phyloP scores from a whole-genome alignment of 495 filamentous ascomycete genomes.

The Clohesyomyces aquaticus region DNA sequence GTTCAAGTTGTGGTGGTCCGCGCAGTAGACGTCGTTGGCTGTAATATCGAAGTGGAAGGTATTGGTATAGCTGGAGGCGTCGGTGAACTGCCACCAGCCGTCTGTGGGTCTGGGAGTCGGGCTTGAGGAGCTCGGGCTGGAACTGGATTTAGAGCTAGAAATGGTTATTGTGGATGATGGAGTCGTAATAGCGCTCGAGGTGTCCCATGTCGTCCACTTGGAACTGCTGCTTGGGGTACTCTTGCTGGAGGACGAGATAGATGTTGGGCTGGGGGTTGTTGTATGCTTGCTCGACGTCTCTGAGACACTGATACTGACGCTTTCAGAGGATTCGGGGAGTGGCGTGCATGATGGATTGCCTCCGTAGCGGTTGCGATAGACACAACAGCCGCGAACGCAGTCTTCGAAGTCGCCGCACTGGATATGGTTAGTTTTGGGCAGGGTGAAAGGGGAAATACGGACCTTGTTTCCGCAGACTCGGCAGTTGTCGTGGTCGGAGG shows the following conservation, averaged over 20 bases:
- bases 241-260: no score
- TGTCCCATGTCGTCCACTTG: not conserved
- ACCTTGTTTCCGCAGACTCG: not conserved
- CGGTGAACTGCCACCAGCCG: not conserved
- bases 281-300: no score
- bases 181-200: not conserved
- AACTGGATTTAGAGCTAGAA: not conserved
- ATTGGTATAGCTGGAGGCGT: not conserved
- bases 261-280: no score
- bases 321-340: not conserved
- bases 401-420: not conserved
- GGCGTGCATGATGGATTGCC: no score
- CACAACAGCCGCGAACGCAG: not conserved
- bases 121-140: not conserved
- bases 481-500: not conserved
- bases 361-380: not conserved
- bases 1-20: not conserved
- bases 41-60: not conserved
- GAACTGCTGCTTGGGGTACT: no score
- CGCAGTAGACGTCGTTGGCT: not conserved
- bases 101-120: not conserved
- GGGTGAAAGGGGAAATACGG: not conserved
- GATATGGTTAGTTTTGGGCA: not conserved
- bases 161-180: not conserved
- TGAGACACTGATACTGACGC: not conserved